Base-by-base conservation (phyloP, 306 rosid genomes). In the Dalbergia cultrata region DNA sequence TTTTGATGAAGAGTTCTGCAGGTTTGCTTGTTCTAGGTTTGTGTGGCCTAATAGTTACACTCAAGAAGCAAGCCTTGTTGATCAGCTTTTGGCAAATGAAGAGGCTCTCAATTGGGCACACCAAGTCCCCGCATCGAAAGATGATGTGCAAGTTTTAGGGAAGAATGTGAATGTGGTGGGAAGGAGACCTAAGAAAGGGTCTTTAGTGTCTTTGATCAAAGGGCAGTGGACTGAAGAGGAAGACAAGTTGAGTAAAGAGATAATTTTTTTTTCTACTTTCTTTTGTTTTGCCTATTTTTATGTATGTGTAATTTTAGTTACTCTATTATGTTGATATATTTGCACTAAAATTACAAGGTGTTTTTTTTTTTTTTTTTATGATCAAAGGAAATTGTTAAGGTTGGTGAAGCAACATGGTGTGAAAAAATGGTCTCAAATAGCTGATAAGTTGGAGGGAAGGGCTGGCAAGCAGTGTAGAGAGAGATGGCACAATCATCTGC, bases 401-500 rank as follows among this genome's bases (percentile, higher is more conserved):
- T 74, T 95, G 86, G 98, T 95, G 90, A 89, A 90, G 89, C 90
- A 89, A 78, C 45, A 89, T 83, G 99, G 98, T 18, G 85, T 75
- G 63, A 86, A 89, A 45, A 95, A 93, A 89, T 95, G 98, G 99
- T 92, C 98, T 63, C 91, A 87, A 74, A 89, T 95, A 67, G 93
- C 98, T 13, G 97, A 91, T 70, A 88, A 85, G 18, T 77, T 95
- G 84, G 88, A 70, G 18, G 96, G 96, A 45, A 89, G 99, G 82
- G 96, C 90, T 9, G 99, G 99, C 2, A 93, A 95, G 78, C 99
- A 95, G 80, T 95, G 99, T 76, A 35, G 99, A 10, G 99, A 95
- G 84, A 90, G 98, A 87, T 95, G 99, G 99, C 93, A 91, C 37
- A 95, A 95, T 86, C 99, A 95, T 83, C 84, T 95, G 26, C 88